A percentile compares a stretch with the other conserved stretches of the same genome.
These are phyloP conservation scores for Saccharomycopsis sp. DNA, from an alignment of 805 yeast genomes.

Conservation along the genomic window DNA sequence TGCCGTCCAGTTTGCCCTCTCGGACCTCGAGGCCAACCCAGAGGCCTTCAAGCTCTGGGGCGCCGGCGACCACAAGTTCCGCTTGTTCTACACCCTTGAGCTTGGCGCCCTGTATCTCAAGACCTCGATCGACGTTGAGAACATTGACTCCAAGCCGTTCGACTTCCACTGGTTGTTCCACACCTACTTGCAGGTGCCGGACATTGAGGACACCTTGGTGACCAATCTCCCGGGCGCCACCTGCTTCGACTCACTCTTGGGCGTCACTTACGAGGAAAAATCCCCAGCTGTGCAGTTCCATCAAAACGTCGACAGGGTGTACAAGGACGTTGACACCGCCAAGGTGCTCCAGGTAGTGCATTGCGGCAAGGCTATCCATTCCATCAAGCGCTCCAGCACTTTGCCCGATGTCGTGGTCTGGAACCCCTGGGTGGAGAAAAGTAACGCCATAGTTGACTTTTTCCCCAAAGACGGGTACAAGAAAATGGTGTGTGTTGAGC, in stretches of 20 bases:
- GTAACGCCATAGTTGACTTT: constrained; percentile 81
- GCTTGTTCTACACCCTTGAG: constrained; percentile 60
- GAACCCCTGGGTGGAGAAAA: constrained; percentile 92
- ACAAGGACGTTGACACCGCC: constrained; percentile 47
- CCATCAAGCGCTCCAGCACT: constrained; percentile 54
- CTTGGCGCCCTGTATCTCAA: constrained; percentile 49
- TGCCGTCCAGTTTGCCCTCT: constrained; percentile 76
- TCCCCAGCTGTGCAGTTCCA: constrained; percentile 66
- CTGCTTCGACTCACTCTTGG: constrained; percentile 69
- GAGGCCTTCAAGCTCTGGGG: constrained; percentile 56
- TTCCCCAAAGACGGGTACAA: constrained; percentile 76
- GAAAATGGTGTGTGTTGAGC: constrained; percentile 90
- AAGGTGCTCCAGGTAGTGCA: constrained; percentile 61
- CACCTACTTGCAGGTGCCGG: constrained; percentile 69
- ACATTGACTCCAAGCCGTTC: constrained; percentile 54
- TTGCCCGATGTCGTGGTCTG: constrained; percentile 76
- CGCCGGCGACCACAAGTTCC: constrained; percentile 52
- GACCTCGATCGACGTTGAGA: constrained; percentile 69
- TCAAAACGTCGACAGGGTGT: constrained; percentile 81
- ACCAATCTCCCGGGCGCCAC: constrained; percentile 66
- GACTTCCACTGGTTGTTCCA: constrained; percentile 95
- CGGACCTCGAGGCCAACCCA: constrained; percentile 70
- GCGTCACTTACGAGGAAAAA: constrained; percentile 53
- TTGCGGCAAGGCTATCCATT: constrained; percentile 61
- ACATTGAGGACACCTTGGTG: constrained; percentile 69